Evolutionary conservation across 352 stramenopile genomes (phyloP).

Genomic region (Hyaloperonospora brassicae): DNA sequence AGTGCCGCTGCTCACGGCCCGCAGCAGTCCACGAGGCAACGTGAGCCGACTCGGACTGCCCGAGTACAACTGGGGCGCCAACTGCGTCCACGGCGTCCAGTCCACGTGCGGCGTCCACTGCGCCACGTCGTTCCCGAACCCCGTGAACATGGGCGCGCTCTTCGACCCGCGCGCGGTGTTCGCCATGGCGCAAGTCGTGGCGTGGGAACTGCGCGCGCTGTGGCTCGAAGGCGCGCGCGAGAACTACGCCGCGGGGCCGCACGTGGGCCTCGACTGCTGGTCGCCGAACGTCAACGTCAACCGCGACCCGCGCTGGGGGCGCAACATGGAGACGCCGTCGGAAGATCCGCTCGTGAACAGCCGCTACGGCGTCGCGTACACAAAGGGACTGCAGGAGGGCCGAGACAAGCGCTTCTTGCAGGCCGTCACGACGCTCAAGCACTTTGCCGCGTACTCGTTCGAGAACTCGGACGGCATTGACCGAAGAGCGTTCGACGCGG

Average conservation of each 20-base stretch:
- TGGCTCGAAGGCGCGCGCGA: slow-evolving; percentile 71
- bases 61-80: slow-evolving; percentile 90
- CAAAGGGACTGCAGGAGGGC: slow-evolving; percentile 82
- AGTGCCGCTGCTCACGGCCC: slow-evolving; percentile 56
- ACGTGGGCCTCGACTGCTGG: slow-evolving; percentile 89
- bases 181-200: slow-evolving; percentile 85
- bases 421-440: slow-evolving; percentile 89
- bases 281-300: slow-evolving; percentile 95
- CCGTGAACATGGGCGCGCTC: slow-evolving; percentile 79
- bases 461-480: slow-evolving; percentile 65
- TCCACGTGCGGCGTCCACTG: slow-evolving; percentile 66
- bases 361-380: slow-evolving; percentile 87
- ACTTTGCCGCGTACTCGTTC: slow-evolving; percentile 90
- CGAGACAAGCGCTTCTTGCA: slow-evolving; percentile 60
- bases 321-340: slow-evolving; percentile 89
- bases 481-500: slow-evolving; percentile 84
- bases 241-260: slow-evolving; percentile 49
- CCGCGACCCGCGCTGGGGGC: slow-evolving; percentile 89
- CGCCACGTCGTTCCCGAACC: slow-evolving; percentile 88
- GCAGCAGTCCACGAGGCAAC: slow-evolving; percentile 55
- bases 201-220: slow-evolving; percentile 66
- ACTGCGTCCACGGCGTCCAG: slow-evolving; percentile 90
- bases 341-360: slow-evolving; percentile 91
- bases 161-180: slow-evolving; percentile 80
- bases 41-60: slow-evolving; percentile 78